Evolutionary conservation across 164 flowering plant genomes (phyloP).

Genomic region (Umbellularia californica): DNA sequence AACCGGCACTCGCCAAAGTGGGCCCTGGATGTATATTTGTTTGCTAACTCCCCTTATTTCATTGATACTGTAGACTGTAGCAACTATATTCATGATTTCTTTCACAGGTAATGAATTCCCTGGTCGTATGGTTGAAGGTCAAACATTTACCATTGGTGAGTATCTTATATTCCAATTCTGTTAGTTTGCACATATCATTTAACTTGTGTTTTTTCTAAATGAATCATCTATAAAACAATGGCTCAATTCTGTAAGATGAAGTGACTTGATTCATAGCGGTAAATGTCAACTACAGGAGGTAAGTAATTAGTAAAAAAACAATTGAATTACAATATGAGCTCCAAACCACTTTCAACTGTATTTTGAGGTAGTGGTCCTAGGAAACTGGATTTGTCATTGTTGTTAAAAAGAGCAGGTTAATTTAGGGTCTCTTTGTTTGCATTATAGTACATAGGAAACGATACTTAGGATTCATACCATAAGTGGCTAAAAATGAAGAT

Average conservation of each 20-base stretch:
- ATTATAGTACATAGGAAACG: no score
- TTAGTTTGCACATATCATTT: no score
- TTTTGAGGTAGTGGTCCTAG: neutral
- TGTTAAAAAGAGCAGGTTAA: neutral
- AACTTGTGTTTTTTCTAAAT: neutral
- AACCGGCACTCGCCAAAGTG: no score
- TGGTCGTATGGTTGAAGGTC: slow-evolving; percentile 88
- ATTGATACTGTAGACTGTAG: no score
- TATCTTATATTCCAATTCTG: neutral
- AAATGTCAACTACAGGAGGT: no score
- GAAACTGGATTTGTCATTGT: neutral
- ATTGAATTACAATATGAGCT: neutral
- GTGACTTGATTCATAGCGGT: no score
- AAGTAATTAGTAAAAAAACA: no score
- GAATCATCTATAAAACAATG: neutral
- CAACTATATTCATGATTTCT: no score
- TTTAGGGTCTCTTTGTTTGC: neutral
- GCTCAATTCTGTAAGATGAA: neutral
- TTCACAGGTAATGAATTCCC: slow-evolving; percentile 67
- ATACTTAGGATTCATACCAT: no score
- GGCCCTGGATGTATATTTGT: no score
- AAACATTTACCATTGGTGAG: slow-evolving; percentile 90
- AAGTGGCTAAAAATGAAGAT: no score
- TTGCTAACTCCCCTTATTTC: no score
- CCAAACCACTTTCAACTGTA: neutral